Evolutionary conservation across 2,329 filamentous ascomycete species (phyloP).

Genomic region (Akanthomyces muscarius): DNA sequence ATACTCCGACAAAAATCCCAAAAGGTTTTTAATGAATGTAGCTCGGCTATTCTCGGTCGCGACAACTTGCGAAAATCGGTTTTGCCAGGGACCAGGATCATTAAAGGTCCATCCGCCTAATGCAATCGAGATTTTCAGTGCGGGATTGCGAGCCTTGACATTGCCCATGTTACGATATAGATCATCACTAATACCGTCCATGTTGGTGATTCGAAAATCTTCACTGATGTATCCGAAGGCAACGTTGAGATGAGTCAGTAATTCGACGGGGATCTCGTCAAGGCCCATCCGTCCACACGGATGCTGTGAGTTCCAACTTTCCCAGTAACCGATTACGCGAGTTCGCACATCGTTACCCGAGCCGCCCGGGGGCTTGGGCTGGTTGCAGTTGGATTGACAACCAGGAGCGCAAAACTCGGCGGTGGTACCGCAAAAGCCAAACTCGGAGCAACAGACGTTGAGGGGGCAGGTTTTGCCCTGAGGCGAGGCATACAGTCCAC

Average conservation of each 20-base stretch:
- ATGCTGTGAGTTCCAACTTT: neutral
- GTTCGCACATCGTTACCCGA: neutral
- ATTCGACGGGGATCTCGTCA: neutral
- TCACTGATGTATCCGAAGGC: neutral
- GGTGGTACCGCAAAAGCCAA: no score
- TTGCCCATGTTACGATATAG: neutral
- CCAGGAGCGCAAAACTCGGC: no score
- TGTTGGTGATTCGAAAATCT: neutral
- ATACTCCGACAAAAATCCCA: neutral
- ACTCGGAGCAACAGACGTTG: no score
- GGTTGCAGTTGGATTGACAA: no score
- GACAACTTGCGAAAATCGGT: neutral
- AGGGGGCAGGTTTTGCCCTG: no score
- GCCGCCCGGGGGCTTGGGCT: no score
- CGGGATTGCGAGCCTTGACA: neutral
- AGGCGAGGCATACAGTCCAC: no score
- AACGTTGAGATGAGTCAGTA: neutral
- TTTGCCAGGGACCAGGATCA: neutral
- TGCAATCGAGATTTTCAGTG: neutral
- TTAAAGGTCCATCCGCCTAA: neutral
- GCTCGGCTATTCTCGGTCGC: no score
- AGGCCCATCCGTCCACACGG: no score
- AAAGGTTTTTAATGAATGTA: neutral
- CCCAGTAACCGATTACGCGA: neutral
- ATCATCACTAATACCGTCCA: neutral